phyloP scores from a whole-genome alignment of 129 eudicot species.

The Dittrichia graveolens region DNA sequence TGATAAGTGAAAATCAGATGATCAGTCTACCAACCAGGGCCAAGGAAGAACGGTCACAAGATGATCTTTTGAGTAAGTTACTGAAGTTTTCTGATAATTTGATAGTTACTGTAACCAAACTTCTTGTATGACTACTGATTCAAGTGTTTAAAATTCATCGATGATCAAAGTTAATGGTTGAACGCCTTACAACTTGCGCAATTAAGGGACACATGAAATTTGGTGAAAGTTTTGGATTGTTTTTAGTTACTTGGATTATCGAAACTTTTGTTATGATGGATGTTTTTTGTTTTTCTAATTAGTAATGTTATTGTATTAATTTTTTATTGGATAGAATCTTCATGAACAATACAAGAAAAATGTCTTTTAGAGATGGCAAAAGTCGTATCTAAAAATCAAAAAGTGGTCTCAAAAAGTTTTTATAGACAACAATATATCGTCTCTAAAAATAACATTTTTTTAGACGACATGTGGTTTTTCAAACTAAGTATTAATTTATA shows the following conservation, averaged over 20 bases:
- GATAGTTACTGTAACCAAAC: constrained; percentile 22
- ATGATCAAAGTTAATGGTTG: not conserved
- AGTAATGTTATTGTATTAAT: not conserved
- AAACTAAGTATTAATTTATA: no score
- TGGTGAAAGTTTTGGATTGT: not conserved
- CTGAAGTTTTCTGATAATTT: not conserved
- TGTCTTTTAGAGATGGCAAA: no score
- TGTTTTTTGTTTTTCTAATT: not conserved
- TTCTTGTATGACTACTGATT: constrained; percentile 17
- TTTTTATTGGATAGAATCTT: no score
- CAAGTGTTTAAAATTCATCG: not conserved
- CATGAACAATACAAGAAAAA: no score
- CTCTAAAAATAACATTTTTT: no score
- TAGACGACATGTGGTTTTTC: no score
- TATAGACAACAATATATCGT: no score
- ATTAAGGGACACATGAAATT: constrained; percentile 1
- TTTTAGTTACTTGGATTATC: not conserved
- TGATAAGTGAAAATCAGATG: constrained; percentile 31
- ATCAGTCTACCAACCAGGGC: constrained; percentile 5
- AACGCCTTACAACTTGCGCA: constrained; percentile 8
- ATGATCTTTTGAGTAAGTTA: constrained; percentile 13
- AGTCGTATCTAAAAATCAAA: no score
- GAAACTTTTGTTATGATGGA: not conserved
- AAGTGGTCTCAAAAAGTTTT: no score
- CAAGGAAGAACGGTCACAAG: constrained; percentile 20